Evolutionary conservation across 148 eudicot genomes (phyloP), one percentile per base, ranked within the genome.

Genomic region (Silene uniflora): DNA sequence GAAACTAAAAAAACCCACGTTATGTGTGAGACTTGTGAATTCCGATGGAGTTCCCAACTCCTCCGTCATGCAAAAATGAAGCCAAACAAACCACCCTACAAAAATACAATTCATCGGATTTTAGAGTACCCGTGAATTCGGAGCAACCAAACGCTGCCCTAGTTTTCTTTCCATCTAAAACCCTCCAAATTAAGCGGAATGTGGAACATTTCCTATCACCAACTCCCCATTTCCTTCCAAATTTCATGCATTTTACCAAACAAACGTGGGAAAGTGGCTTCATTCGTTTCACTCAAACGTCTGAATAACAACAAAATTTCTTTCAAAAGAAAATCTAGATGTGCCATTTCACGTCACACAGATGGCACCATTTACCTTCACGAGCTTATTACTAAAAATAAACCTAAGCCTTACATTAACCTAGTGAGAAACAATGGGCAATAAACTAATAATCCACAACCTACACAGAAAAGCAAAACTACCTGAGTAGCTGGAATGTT

Each of bases 401-500:
- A 73, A 12, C n/a, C 61, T 21, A 59, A 32, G 75, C 62, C 11
- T 72, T 17, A 55, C 23, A 19, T 19, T 21, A 66, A 44, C 35
- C 22, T 55, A 5, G 24, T 16, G 49, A 2, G 68, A 29, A 35
- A 76, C 29, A 69, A 21, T 39, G 44, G 44, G 44, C 9, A 61
- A 27, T 27, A 61, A 62, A 62, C n/a, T 25, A 58, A 27, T 7
- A 69, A 69, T 70, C 8, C 9, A 0, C 44, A 39, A 3, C 29
- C 0, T 17, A 60, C 16, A 1, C 10, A 62, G 0, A 59, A 18
- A 10, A 21, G 67, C 46, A 58, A 65, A 63, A 32, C 74, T 79
- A 95, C 99, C 96, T 88, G 92, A 68, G 99, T 95, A 64, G 97
- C 99, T 55, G 99, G 99, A 85, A 85, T 85, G 77, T 95, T 95